A percentile compares a stretch with the other conserved stretches of the same genome.
Conservation (phyloP, 805 yeast species). For the Isabelozyma pseudorhagii region DNA sequence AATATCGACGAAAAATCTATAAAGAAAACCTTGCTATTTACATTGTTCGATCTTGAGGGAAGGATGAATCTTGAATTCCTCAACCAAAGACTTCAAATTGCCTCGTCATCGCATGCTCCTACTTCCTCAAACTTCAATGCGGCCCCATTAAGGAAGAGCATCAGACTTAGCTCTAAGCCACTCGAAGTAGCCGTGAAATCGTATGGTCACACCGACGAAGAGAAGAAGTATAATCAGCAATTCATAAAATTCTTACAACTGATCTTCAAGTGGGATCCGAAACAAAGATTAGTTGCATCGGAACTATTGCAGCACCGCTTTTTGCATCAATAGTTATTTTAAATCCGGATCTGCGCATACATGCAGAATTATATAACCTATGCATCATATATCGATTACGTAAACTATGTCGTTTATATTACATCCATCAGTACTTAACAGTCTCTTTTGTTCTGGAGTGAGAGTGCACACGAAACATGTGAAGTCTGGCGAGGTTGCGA, state of each 20-base stretch:
- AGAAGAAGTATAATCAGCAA: slow-evolving; percentile 6
- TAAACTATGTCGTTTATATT: too few species aligned
- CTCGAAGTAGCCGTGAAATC: slow-evolving; percentile 29
- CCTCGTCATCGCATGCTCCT: slow-evolving; percentile 1
- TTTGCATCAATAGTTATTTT: not conserved
- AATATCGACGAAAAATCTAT: slow-evolving; percentile 27
- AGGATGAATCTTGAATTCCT: slow-evolving; percentile 32
- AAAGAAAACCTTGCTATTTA: slow-evolving; percentile 32
- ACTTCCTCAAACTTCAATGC: slow-evolving; percentile 4
- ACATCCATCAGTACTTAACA: too few species aligned
- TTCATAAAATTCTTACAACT: slow-evolving; percentile 26
- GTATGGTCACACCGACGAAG: slow-evolving; percentile 5
- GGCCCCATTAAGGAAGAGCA: slow-evolving; percentile 13
- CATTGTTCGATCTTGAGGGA: slow-evolving; percentile 37
- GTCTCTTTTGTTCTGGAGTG: not conserved
- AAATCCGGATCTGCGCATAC: not conserved
- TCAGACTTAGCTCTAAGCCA: slow-evolving; percentile 25
- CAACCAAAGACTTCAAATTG: slow-evolving; percentile 18
- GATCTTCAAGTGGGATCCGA: slow-evolving; percentile 38
- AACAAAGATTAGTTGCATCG: slow-evolving; percentile 22
- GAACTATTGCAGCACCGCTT: slow-evolving; percentile 10
- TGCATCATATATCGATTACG: too few species aligned
- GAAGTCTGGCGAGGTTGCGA: not conserved
- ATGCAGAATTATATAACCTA: too few species aligned
- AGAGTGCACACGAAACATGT: not conserved